These are phyloP conservation scores for Wallacemonas sp. DNA, from an alignment of 208 protist species.

Conservation along the genomic window DNA sequence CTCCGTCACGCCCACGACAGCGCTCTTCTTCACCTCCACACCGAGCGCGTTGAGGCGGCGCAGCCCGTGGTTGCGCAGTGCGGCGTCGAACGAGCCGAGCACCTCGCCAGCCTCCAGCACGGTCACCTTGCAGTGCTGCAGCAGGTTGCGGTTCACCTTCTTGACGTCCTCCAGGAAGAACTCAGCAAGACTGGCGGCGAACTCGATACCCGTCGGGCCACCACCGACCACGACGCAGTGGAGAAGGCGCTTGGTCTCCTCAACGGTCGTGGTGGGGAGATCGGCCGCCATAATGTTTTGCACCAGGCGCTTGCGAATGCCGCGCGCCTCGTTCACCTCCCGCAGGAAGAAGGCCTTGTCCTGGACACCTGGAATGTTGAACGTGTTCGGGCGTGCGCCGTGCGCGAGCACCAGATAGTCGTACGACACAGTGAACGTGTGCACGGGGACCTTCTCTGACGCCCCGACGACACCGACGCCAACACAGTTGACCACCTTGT, in stretches of 20 bases:
- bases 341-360: conserved; percentile 91
- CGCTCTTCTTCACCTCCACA: conserved; percentile 66
- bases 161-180: conserved; percentile 88
- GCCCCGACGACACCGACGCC: conserved; percentile 68
- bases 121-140: conserved; percentile 79
- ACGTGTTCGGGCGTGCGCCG: conserved; percentile 89
- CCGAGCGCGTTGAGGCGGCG: conserved; percentile 63
- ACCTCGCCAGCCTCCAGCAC: conserved; percentile 90
- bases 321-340: conserved; percentile 86
- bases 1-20: conserved; percentile 74
- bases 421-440: conserved; percentile 87
- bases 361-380: conserved; percentile 91
- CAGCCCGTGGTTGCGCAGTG: conserved; percentile 79
- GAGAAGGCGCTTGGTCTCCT: conserved; percentile 82
- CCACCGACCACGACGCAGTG: conserved; percentile 92
- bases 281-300: conserved; percentile 93
- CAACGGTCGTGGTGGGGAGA: conserved; percentile 70
- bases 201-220: conserved; percentile 90
- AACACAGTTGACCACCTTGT: conserved; percentile 75
- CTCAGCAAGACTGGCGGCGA: conserved; percentile 86
- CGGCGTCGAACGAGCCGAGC: conserved; percentile 84
- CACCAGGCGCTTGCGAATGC: conserved; percentile 89
- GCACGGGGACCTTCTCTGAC: conserved; percentile 59
- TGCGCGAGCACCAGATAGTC: conserved; percentile 92
- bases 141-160: conserved; percentile 66